These are phyloP conservation scores for Aspergillus novoparasiticus DNA, from an alignment of 2,329 filamentous ascomycete genomes.

Conservation along the genomic window DNA sequence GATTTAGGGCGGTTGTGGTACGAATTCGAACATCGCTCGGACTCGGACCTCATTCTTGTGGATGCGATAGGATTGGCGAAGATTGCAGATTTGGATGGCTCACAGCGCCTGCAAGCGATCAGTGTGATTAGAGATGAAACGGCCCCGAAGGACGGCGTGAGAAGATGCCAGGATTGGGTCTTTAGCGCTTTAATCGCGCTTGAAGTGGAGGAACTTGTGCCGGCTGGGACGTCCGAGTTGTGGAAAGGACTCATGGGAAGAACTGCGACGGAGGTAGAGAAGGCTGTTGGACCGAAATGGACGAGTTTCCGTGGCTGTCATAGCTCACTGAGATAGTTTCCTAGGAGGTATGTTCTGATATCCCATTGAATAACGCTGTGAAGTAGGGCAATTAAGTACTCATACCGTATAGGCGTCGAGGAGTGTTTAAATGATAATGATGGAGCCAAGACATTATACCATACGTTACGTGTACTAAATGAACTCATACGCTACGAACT, in stretches of 20 bases:
- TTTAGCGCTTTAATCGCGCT: conserved; percentile 27
- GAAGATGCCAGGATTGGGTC: conserved; percentile 30
- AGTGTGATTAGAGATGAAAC: conserved; percentile 21
- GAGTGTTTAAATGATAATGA: not conserved
- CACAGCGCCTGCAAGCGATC: conserved; percentile 23
- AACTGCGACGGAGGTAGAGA: conserved; percentile 12
- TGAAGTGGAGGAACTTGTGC: conserved; percentile 30
- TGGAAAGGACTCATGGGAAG: conserved; percentile 28
- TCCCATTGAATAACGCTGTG: not conserved
- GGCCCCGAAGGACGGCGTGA: conserved; percentile 23
- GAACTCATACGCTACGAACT: not conserved
- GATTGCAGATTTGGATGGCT: conserved; percentile 19
- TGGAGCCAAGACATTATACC: not conserved
- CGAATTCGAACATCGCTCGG: conserved; percentile 24
- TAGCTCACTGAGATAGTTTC: not conserved
- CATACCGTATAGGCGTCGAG: not conserved
- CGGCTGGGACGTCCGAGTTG: conserved; percentile 24
- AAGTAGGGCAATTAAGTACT: not conserved
- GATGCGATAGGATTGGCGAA: conserved; percentile 27
- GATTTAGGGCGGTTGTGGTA: conserved; percentile 26
- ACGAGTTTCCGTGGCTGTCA: not conserved
- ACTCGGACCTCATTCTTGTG: conserved; percentile 24
- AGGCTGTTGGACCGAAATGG: not conserved
- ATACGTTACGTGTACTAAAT: not conserved
- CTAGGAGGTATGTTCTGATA: not conserved